phyloP scores from a whole-genome alignment of 352 stramenopile genomes.

The Globisporangium radiosum region DNA sequence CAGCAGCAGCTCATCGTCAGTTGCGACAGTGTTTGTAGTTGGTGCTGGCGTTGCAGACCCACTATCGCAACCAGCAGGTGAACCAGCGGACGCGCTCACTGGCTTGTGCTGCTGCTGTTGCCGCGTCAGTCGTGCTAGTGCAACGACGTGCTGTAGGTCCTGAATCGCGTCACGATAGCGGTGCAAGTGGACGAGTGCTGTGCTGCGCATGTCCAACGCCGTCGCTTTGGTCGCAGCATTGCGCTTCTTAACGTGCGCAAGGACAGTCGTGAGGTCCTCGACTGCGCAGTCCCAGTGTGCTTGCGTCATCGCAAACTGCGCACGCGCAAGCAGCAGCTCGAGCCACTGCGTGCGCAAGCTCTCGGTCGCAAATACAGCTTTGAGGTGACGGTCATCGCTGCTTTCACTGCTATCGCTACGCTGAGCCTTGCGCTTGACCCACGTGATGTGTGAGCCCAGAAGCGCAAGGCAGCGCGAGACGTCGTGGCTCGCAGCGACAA shows the following conservation, averaged over 20 bases:
- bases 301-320: constrained; percentile 28
- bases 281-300: constrained; percentile 34
- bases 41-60: no score
- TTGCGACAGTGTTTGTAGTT: background rate
- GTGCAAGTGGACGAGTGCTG: constrained; percentile 27
- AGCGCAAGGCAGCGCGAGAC: constrained; percentile 34
- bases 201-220: constrained; percentile 29
- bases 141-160: constrained; percentile 24
- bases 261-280: constrained; percentile 34
- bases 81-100: constrained; percentile 1
- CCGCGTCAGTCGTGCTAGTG: constrained; percentile 5
- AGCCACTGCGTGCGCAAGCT: constrained; percentile 37
- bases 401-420: no score
- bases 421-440: constrained; percentile 6
- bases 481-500: constrained; percentile 30
- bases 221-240: constrained; percentile 17
- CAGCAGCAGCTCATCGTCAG: constrained; percentile 21
- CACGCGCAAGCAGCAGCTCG: constrained; percentile 36
- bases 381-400: constrained; percentile 4
- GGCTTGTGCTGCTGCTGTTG: constrained; percentile 10
- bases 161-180: constrained; percentile 38
- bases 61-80: background rate
- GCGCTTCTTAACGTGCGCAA: constrained; percentile 28
- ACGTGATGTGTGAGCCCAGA: constrained; percentile 27
- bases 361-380: constrained; percentile 28